Evolutionary conservation across 345 rosid species (phyloP).

Genomic region (Boechera retrofracta): DNA sequence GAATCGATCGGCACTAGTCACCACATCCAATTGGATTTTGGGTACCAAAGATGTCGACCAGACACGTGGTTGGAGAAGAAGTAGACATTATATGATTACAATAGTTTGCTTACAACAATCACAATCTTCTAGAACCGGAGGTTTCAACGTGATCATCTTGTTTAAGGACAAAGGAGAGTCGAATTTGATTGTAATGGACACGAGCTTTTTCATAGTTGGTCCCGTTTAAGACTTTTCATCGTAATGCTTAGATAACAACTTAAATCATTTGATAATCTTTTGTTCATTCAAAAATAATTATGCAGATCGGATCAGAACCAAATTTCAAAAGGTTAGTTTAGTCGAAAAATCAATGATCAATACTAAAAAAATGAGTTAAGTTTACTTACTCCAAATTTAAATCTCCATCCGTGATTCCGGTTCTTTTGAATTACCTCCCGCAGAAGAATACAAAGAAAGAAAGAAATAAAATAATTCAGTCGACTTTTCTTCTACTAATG

Average conservation of each 20-base stretch:
- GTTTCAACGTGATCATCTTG: slow-evolving; percentile 27
- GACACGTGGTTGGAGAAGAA: slow-evolving; percentile 37
- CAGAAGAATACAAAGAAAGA: slow-evolving; percentile 12
- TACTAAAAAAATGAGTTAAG: neutral
- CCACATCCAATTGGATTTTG: neutral
- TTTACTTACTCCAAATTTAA: slow-evolving; percentile 15
- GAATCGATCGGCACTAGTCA: slow-evolving; percentile 15
- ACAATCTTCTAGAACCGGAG: slow-evolving; percentile 33
- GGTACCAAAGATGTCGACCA: slow-evolving; percentile 22
- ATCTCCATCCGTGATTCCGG: slow-evolving; percentile 32
- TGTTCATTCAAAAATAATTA: neutral
- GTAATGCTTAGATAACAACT: neutral
- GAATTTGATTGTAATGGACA: neutral
- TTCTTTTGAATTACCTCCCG: slow-evolving; percentile 27
- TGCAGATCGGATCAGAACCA: neutral
- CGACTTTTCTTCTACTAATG: slow-evolving; percentile 33
- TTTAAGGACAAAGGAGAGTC: neutral
- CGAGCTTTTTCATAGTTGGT: slow-evolving; percentile 14
- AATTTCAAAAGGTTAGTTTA: neutral
- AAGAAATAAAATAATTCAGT: slow-evolving; percentile 1
- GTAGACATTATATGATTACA: slow-evolving; percentile 11
- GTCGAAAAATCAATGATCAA: neutral
- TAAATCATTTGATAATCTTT: neutral
- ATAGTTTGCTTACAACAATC: slow-evolving; percentile 33
- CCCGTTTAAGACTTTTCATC: slow-evolving; percentile 18